phyloP scores from a whole-genome alignment of 2,329 filamentous ascomycete genomes.

The Ophiostoma angusticollis region DNA sequence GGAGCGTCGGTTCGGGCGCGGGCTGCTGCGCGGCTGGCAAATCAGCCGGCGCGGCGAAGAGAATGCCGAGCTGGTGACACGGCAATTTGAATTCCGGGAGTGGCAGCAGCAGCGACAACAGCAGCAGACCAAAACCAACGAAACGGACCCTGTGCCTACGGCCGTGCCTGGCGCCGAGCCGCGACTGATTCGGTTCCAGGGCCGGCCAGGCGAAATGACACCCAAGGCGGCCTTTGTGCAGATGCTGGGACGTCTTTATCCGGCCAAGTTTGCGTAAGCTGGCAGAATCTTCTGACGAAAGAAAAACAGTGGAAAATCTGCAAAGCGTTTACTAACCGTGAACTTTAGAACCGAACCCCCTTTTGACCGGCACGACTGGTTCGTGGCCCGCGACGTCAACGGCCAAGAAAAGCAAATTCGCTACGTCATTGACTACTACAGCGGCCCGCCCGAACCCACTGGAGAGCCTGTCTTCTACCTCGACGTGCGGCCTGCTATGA shows the following conservation, averaged over 20 bases:
- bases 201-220: slow-evolving; percentile 75
- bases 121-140: slow-evolving; percentile 23
- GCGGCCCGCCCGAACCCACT: slow-evolving; percentile 63
- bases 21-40: slow-evolving; percentile 59
- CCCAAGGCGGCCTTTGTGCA: slow-evolving; percentile 82
- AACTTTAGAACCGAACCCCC: slow-evolving; percentile 74
- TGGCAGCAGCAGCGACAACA: not conserved
- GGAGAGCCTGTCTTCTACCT: slow-evolving; percentile 93
- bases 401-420: slow-evolving; percentile 65
- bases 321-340: too few relatives aligned
- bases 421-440: slow-evolving; percentile 97
- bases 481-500: slow-evolving; percentile 82
- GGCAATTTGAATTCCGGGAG: slow-evolving; percentile 28
- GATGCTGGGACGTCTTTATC: slow-evolving; percentile 66
- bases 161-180: slow-evolving; percentile 41
- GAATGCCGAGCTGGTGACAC: slow-evolving; percentile 28
- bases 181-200: slow-evolving; percentile 74
- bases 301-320: not conserved
- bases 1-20: slow-evolving; percentile 74
- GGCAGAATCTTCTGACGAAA: not conserved
- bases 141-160: too few relatives aligned
- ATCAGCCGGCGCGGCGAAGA: slow-evolving; percentile 63
- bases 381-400: slow-evolving; percentile 58
- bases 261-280: slow-evolving; percentile 63
- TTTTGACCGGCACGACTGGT: slow-evolving; percentile 98